Evolutionary conservation across 1,139 yeast genomes (phyloP).

Genomic region (Geotrichum reessii): DNA sequence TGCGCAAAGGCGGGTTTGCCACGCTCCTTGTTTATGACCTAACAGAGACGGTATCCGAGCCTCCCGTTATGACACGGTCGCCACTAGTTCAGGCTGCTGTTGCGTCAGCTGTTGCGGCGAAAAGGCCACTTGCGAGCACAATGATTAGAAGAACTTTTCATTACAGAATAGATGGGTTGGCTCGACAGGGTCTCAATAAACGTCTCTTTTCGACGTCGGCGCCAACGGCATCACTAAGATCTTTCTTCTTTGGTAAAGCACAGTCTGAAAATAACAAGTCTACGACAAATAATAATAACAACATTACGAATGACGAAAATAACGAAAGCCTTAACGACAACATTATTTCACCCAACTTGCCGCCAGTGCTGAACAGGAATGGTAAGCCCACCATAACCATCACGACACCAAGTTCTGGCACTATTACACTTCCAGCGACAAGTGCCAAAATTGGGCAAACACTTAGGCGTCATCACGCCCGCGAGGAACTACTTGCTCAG

Average conservation of each 20-base stretch:
- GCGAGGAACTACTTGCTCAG: conserved; percentile 49
- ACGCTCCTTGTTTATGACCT: conserved; percentile 10
- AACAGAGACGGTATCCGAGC: conserved; percentile 6
- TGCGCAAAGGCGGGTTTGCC: conserved; percentile 15
- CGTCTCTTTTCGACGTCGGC: background rate
- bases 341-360: background rate
- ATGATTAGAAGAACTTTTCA: background rate
- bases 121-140: background rate
- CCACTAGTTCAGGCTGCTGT: background rate
- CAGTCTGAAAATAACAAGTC: background rate
- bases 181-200: background rate
- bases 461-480: conserved; percentile 27
- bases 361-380: background rate
- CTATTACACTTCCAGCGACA: conserved; percentile 14
- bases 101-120: background rate
- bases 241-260: background rate
- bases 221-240: background rate
- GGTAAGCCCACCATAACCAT: conserved; percentile 9
- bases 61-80: background rate
- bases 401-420: conserved; percentile 10
- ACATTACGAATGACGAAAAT: background rate
- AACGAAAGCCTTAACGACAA: background rate
- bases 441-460: conserved; percentile 10
- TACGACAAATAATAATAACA: background rate
- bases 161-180: background rate